Evolutionary conservation across 1,284 basidiomycete genomes (phyloP).

Genomic region (Rhodotorula sp.): DNA sequence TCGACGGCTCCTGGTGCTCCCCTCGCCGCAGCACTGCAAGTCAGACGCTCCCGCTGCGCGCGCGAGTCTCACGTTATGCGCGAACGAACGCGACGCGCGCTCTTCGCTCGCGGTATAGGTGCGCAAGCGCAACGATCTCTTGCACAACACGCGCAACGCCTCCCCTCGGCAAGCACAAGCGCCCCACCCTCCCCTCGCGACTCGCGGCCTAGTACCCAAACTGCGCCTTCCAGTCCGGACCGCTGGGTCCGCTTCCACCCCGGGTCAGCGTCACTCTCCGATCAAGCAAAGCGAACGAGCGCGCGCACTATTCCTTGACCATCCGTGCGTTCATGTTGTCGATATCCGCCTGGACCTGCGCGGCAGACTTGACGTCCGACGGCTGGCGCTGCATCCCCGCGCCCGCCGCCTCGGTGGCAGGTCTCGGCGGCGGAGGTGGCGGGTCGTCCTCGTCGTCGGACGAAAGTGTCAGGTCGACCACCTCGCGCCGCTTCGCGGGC

Average conservation of each 20-base stretch:
- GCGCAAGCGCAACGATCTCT: too few species aligned
- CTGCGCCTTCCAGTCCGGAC: constrained; percentile 7
- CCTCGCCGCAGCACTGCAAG: too few species aligned
- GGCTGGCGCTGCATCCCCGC: not conserved
- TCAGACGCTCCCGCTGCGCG: too few species aligned
- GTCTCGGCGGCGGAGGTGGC: not conserved
- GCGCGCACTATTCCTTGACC: constrained; percentile 11
- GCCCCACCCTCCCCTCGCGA: too few species aligned
- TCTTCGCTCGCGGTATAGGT: too few species aligned
- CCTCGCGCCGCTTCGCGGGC: constrained; percentile 40
- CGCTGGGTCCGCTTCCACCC: not conserved
- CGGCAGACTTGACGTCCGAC: constrained; percentile 12
- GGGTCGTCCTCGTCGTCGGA: constrained; percentile 51
- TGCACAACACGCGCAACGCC: too few species aligned
- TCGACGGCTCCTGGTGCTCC: too few species aligned
- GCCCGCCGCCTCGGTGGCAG: constrained; percentile 56
- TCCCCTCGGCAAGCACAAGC: too few species aligned
- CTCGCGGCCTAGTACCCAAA: not conserved
- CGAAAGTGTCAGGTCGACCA: constrained; percentile 72
- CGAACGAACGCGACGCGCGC: too few species aligned
- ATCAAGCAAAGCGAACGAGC: not conserved
- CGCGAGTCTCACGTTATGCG: too few species aligned
- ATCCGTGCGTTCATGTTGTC: constrained; percentile 19
- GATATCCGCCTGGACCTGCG: constrained; percentile 18
- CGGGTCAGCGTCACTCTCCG: not conserved